phyloP scores from a whole-genome alignment of 106 monocot species.

The Alisma plantagoaquatica region DNA sequence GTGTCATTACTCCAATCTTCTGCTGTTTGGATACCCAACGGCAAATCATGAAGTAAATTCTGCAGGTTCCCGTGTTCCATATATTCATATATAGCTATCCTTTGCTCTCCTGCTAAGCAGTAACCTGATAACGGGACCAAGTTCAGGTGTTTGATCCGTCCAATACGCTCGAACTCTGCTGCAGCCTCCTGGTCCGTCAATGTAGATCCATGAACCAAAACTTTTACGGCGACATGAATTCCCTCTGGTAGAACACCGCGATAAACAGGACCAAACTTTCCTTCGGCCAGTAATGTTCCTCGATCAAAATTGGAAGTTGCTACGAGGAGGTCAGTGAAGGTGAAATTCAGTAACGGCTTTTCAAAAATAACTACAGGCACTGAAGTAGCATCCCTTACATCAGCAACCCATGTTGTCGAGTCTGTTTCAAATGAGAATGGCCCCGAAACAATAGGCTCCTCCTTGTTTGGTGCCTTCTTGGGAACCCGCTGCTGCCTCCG shows the following conservation, averaged over 20 bases:
- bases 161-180: slow-evolving; percentile 63
- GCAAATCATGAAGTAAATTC: slow-evolving; percentile 59
- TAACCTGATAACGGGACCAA: slow-evolving; percentile 79
- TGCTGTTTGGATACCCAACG: slow-evolving; percentile 55
- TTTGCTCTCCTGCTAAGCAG: slow-evolving; percentile 74
- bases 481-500: slow-evolving; percentile 27
- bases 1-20: slow-evolving; percentile 29
- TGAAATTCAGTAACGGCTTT: slow-evolving; percentile 73
- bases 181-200: slow-evolving; percentile 48
- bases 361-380: slow-evolving; percentile 88
- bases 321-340: slow-evolving; percentile 63
- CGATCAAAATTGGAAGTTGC: slow-evolving; percentile 69
- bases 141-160: slow-evolving; percentile 70
- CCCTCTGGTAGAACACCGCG: slow-evolving; percentile 58
- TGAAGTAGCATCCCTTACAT: slow-evolving; percentile 53
- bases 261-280: slow-evolving; percentile 66
- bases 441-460: slow-evolving; percentile 43
- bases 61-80: slow-evolving; percentile 95
- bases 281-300: slow-evolving; percentile 63
- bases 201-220: slow-evolving; percentile 39
- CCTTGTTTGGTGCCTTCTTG: slow-evolving; percentile 42
- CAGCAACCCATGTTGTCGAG: slow-evolving; percentile 65
- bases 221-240: slow-evolving; percentile 62
- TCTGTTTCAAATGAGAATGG: slow-evolving; percentile 71
- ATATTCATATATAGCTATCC: slow-evolving; percentile 76